Evolutionary conservation across 148 eudicot genomes (phyloP).

Genomic region (Rhododendron kiyosumense): DNA sequence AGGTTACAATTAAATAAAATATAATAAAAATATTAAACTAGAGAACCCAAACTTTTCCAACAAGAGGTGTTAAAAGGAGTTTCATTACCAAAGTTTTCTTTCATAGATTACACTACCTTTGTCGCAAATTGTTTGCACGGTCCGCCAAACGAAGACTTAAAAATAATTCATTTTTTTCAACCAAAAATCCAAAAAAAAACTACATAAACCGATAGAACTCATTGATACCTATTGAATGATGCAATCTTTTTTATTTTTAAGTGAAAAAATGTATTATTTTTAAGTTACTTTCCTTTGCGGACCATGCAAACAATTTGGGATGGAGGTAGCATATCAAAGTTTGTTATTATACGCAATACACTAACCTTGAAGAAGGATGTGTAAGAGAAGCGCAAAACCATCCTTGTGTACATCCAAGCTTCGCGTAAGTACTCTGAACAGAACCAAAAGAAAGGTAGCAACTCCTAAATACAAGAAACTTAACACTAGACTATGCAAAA

Average conservation of each 20-base stretch:
- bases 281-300: background rate
- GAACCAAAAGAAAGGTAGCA: slow-evolving; percentile 5
- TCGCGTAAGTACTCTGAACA: slow-evolving; percentile 71
- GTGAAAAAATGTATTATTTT: too few species aligned
- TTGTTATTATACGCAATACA: background rate
- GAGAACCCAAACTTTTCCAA: background rate
- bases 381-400: slow-evolving; percentile 73
- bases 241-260: background rate
- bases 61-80: background rate
- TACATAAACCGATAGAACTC: too few species aligned
- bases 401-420: slow-evolving; percentile 85
- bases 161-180: too few species aligned
- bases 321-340: background rate
- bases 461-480: background rate
- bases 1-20: background rate
- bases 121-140: too few species aligned
- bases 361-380: slow-evolving; percentile 77
- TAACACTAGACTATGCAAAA: background rate
- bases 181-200: too few species aligned
- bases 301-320: background rate
- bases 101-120: background rate
- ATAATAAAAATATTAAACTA: background rate
- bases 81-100: background rate
- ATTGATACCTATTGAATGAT: background rate
- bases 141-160: too few species aligned